Percentiles rank a stretch among this genome's conserved stretches.
phyloP scores from a whole-genome alignment of 768 basidiomycete genomes.

The Hebeloma cylindrosporum region DNA sequence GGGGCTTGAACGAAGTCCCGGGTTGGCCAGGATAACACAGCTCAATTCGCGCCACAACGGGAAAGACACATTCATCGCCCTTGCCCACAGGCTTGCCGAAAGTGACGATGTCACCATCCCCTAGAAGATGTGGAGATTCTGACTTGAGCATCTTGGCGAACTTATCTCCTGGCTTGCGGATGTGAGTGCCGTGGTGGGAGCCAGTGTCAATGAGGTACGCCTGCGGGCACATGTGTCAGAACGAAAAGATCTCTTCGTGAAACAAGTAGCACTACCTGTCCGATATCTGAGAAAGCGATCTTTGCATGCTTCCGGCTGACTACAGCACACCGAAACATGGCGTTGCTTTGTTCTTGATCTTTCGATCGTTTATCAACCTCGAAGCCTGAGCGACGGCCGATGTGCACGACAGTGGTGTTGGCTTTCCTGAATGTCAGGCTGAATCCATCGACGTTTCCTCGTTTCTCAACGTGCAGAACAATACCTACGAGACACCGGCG shows the following conservation, averaged over 20 bases:
- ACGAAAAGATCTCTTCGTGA: slow-evolving; percentile 19
- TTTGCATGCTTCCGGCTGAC: slow-evolving; percentile 80
- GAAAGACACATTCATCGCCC: slow-evolving; percentile 58
- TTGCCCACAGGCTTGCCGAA: slow-evolving; percentile 77
- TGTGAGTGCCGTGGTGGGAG: slow-evolving; percentile 77
- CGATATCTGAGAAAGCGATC: slow-evolving; percentile 69
- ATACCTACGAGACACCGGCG: slow-evolving; percentile 45
- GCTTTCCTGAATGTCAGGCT: slow-evolving; percentile 53
- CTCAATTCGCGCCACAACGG: slow-evolving; percentile 61
- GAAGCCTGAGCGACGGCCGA: slow-evolving; percentile 66
- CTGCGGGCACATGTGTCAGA: slow-evolving; percentile 36
- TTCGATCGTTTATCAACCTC: slow-evolving; percentile 39
- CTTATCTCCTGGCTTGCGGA: slow-evolving; percentile 53
- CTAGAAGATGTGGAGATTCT: slow-evolving; percentile 55
- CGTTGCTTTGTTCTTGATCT: slow-evolving; percentile 45
- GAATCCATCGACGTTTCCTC: slow-evolving; percentile 44
- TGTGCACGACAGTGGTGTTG: slow-evolving; percentile 50
- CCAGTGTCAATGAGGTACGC: slow-evolving; percentile 67
- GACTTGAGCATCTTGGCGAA: slow-evolving; percentile 49
- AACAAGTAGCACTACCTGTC: slow-evolving; percentile 48
- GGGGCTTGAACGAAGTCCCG: slow-evolving; percentile 25
- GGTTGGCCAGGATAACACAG: slow-evolving; percentile 39
- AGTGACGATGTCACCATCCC: slow-evolving; percentile 69
- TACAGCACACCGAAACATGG: slow-evolving; percentile 74
- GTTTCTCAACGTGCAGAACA: slow-evolving; percentile 56